Conservation (phyloP, 2,329 filamentous ascomycete species). For the Aspergillus aculeatus region DNA sequence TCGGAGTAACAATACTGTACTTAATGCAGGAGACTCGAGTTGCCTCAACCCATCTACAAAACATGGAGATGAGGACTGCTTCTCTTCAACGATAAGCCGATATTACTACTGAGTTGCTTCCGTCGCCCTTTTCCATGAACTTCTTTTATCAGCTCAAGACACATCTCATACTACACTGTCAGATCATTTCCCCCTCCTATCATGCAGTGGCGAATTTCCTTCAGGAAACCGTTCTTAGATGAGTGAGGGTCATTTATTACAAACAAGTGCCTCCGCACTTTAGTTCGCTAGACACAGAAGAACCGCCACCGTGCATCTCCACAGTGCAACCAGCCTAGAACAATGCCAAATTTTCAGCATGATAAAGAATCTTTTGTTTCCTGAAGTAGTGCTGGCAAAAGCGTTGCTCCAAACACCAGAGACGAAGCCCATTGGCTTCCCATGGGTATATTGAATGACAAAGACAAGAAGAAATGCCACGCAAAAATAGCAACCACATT, state of each 20-base stretch:
- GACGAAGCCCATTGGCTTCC: conserved; percentile 7
- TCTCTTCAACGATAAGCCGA: too few species aligned
- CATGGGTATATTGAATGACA: conserved; percentile 14
- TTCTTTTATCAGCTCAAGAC: neutral
- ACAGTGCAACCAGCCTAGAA: neutral
- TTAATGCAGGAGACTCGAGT: too few species aligned
- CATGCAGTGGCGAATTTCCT: neutral
- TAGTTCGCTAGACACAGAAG: neutral
- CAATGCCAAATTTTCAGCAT: neutral
- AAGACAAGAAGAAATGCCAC: conserved; percentile 1
- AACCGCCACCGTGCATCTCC: neutral
- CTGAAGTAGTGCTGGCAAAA: neutral
- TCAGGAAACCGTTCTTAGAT: neutral
- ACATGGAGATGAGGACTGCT: too few species aligned
- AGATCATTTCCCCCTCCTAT: neutral
- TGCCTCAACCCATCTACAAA: too few species aligned
- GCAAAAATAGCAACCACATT: neutral
- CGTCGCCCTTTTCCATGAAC: neutral
- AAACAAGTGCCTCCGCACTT: neutral
- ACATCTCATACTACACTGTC: neutral
- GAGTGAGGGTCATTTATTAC: neutral
- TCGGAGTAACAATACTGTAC: too few species aligned
- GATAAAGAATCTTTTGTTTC: neutral
- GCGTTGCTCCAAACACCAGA: conserved; percentile 11
- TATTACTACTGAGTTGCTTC: too few species aligned